Percentiles rank a stretch among this genome's conserved stretches.
Evolutionary conservation across 768 basidiomycete genomes (phyloP).

Genomic region (Russula sp.): DNA sequence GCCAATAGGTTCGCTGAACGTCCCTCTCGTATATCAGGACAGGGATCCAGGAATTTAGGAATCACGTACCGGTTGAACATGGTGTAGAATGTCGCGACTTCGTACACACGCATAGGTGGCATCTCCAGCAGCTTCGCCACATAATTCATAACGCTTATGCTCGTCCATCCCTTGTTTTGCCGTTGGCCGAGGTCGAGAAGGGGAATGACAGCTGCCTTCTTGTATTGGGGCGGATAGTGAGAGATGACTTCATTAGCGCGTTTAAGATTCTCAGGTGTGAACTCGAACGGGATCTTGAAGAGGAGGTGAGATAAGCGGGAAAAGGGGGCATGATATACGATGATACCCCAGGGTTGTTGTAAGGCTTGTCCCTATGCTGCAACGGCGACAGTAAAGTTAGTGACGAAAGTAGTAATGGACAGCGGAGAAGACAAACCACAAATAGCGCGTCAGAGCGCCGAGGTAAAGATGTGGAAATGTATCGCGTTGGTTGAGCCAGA

Average conservation of each 20-base stretch:
- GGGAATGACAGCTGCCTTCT: constrained; percentile 97
- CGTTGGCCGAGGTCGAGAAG: constrained; percentile 93
- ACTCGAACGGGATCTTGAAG: constrained; percentile 82
- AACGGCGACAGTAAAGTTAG: constrained; percentile 22
- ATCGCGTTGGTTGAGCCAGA: constrained; percentile 18
- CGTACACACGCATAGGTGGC: constrained; percentile 98
- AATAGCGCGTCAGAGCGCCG: constrained; percentile 80
- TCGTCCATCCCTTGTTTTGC: constrained; percentile 98
- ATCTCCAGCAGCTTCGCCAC: constrained; percentile 90
- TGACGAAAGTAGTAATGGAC: constrained; percentile 15
- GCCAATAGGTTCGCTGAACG: constrained; percentile 81
- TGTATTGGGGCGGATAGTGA: constrained; percentile 95
- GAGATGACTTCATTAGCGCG: constrained; percentile 85
- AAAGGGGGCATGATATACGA: not conserved
- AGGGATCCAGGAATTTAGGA: not conserved
- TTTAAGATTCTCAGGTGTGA: constrained; percentile 75
- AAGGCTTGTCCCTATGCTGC: constrained; percentile 90
- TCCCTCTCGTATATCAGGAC: not conserved
- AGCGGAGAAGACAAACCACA: constrained; percentile 51
- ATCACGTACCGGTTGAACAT: constrained; percentile 94
- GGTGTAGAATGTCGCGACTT: constrained; percentile 99
- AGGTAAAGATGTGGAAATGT: constrained; percentile 36
- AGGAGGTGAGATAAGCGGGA: constrained; percentile 1
- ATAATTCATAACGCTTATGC: constrained; percentile 98
- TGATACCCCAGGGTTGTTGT: constrained; percentile 86